Percentiles rank a stretch among this genome's conserved stretches.
These are phyloP conservation scores for Penicillium arizonense DNA, from an alignment of 495 filamentous ascomycete species.

Conservation along the genomic window DNA sequence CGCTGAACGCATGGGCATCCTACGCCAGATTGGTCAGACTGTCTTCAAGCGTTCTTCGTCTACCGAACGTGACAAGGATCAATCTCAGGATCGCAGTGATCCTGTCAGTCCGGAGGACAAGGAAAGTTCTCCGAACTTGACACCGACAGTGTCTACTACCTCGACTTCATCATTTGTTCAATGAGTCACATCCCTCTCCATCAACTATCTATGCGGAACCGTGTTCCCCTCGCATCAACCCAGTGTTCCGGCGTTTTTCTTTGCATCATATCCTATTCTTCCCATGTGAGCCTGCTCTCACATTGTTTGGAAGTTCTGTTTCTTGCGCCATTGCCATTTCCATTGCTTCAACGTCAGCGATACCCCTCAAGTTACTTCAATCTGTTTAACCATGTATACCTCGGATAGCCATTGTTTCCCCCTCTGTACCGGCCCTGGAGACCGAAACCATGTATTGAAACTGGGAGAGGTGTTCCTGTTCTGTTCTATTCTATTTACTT, in stretches of 20 bases:
- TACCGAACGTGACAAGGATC: constrained; percentile 42
- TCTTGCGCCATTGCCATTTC: constrained; percentile 20
- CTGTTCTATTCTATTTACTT: background rate
- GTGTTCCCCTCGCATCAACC: constrained; percentile 6
- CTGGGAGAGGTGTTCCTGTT: background rate
- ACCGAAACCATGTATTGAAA: background rate
- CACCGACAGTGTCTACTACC: constrained; percentile 38
- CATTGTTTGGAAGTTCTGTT: constrained; percentile 13
- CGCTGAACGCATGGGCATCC: constrained; percentile 48
- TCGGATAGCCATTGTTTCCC: background rate
- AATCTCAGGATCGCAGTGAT: constrained; percentile 31
- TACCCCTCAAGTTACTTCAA: constrained; percentile 25
- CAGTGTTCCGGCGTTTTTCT: constrained; percentile 19
- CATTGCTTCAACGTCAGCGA: constrained; percentile 14
- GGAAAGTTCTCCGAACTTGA: constrained; percentile 36
- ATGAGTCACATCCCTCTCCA: constrained; percentile 6
- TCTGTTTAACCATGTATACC: constrained; percentile 7
- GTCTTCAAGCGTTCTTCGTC: constrained; percentile 52
- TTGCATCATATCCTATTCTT: constrained; percentile 23
- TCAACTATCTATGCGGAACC: background rate
- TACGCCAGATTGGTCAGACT: constrained; percentile 48
- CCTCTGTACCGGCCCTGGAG: background rate
- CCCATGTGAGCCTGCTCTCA: constrained; percentile 9
- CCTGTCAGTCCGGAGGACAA: constrained; percentile 33
- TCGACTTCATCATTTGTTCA: constrained; percentile 37